Base-by-base conservation (phyloP, 768 basidiomycete genomes). In the Coprinopsis sp. region DNA sequence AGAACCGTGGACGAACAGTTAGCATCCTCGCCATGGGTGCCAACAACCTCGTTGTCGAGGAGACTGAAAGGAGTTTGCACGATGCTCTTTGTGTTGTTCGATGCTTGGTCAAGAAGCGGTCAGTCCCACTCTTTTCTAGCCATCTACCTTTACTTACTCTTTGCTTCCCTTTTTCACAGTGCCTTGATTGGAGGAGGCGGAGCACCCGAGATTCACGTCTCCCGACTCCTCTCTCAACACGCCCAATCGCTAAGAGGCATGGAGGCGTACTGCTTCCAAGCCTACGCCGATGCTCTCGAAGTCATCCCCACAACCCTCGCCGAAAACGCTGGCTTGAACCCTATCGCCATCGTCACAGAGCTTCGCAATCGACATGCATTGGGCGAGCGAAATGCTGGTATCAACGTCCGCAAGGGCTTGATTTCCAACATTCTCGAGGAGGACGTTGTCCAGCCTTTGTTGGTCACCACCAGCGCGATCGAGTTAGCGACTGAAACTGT, bases 221-320 rank as follows among this genome's bases (percentile, higher is more conserved):
- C 96, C 10, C 82, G 94, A 41, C 71, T 88, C 55, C 76, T 99
- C 38, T 84, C 91, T 1, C 90, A 96, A 64, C 80, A 95, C 56
- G 83, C 93, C 1, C 91, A 95, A 54, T 87, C 91, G 1, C 76
- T 98, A 51, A 95, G 87, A 66, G 95, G 96, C 39, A 97, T 97
- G 87, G 94, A 98, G 65, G 91, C 95, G 7, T 98, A 97, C 66
- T 98, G 96, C 67, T 96, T 97, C 82, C 91, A 96, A 58, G 94
- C 93, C 3, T 99, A 92, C 60, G 94, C 96, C 23, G 95, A 98
- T 58, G 93, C 96, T 1, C 77, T 99, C 39, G 96, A 98, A 65
- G 89, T 98, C 52, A 98, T 99, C 51, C 96, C 96, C 3, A 95
- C 87, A 2, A 99, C 96, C 0, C 75, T 99, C 18, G 96, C 96